Conservation (phyloP, 2,329 filamentous ascomycete species). For the Cladosporium oxysporum region DNA sequence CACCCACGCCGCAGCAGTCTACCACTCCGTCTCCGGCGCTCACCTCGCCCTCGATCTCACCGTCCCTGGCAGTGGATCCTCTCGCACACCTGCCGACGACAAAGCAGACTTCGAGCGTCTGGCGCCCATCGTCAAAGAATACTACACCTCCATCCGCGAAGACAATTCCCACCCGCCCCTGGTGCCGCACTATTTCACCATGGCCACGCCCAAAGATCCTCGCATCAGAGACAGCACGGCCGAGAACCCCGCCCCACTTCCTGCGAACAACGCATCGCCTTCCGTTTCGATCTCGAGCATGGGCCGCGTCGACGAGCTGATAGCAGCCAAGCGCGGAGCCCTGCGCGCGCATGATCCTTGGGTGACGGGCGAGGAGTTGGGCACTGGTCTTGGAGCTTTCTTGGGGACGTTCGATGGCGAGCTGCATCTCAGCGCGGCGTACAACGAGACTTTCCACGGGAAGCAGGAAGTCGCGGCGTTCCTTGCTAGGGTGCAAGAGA, state of each 20-base stretch:
- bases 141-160: slow-evolving; percentile 12
- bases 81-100: not conserved
- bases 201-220: slow-evolving; percentile 14
- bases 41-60: slow-evolving; percentile 14
- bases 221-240: slow-evolving; percentile 7
- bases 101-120: slow-evolving; percentile 15
- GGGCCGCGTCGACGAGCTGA: slow-evolving; percentile 5
- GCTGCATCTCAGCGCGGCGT: slow-evolving; percentile 10
- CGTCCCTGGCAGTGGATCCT: not conserved
- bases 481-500: slow-evolving; percentile 11
- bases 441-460: slow-evolving; percentile 11
- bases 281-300: slow-evolving; percentile 17
- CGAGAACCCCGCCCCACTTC: not conserved
- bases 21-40: slow-evolving; percentile 13
- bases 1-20: slow-evolving; percentile 18
- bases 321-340: not conserved
- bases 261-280: not conserved
- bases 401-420: slow-evolving; percentile 14
- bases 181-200: slow-evolving; percentile 17
- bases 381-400: slow-evolving; percentile 8
- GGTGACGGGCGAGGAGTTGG: slow-evolving; percentile 16
- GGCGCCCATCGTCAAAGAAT: slow-evolving; percentile 7
- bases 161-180: slow-evolving; percentile 9
- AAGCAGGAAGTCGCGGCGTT: not conserved
- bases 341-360: slow-evolving; percentile 2